Conservation (phyloP, 257 asterid genomes). For the Solanum pennellii region DNA sequence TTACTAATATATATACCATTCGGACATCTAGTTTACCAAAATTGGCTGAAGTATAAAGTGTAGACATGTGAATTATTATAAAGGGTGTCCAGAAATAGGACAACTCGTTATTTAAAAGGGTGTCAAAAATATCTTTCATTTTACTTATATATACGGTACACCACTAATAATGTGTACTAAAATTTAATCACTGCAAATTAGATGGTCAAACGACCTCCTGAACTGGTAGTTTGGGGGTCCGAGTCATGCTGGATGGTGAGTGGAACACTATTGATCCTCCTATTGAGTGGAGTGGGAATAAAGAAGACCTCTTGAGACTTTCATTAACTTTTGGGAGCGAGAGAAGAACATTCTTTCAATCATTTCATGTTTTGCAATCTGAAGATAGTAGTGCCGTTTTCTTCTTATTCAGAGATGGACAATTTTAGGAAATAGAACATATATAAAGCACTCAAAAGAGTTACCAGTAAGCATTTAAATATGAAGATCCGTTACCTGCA, state of each 20-base stretch:
- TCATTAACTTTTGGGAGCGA: not conserved
- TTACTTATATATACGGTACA: too few relatives aligned
- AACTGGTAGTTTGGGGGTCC: not conserved
- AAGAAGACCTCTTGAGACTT: not conserved
- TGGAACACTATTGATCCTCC: not conserved
- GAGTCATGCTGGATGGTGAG: not conserved
- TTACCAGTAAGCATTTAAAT: not conserved
- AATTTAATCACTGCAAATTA: not conserved
- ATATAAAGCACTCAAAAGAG: not conserved
- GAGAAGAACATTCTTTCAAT: not conserved
- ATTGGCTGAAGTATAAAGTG: not conserved
- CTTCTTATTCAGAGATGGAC: not conserved
- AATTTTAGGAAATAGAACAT: not conserved
- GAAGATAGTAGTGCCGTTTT: not conserved
- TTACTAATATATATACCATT: too few relatives aligned
- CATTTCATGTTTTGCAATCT: not conserved
- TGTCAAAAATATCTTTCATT: too few relatives aligned
- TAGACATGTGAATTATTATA: too few relatives aligned
- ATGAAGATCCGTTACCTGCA: not conserved
- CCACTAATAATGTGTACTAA: not conserved
- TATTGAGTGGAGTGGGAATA: too few relatives aligned
- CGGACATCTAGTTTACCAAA: too few relatives aligned
- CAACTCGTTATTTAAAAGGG: too few relatives aligned
- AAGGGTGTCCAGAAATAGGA: too few relatives aligned
- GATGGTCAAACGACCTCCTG: not conserved